These are phyloP conservation scores for Quercus alba DNA, from an alignment of 306 rosid genomes.

Conservation along the genomic window DNA sequence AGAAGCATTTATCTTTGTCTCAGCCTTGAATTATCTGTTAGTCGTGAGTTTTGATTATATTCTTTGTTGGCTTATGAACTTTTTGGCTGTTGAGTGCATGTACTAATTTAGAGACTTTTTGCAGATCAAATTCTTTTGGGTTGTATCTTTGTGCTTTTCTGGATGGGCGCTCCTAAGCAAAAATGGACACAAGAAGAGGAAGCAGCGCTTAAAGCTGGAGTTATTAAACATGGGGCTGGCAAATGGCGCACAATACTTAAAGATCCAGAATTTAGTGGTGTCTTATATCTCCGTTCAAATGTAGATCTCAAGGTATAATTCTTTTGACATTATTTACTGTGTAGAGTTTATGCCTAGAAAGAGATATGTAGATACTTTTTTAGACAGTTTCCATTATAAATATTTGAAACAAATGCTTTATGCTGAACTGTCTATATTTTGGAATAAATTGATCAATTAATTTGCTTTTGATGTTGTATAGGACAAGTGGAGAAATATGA, in stretches of 20 bases:
- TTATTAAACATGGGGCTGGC: constrained; percentile 93
- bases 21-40: background rate
- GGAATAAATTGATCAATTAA: background rate
- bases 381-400: background rate
- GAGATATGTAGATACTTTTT: background rate
- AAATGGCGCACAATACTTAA: constrained; percentile 97
- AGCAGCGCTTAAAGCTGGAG: constrained; percentile 94
- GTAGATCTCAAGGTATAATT: constrained; percentile 91
- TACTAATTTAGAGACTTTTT: constrained; percentile 1
- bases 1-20: background rate
- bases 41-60: background rate
- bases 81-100: background rate
- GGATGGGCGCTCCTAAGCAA: constrained; percentile 99
- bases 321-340: background rate
- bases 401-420: constrained; percentile 1
- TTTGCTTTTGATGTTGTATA: constrained; percentile 30
- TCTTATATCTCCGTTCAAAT: constrained; percentile 83
- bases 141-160: constrained; percentile 21
- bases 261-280: constrained; percentile 79
- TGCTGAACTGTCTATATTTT: constrained; percentile 8
- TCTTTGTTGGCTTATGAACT: background rate
- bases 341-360: background rate
- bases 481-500: constrained; percentile 99
- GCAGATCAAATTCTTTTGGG: constrained; percentile 31
- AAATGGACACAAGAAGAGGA: constrained; percentile 95